Conservation (phyloP, 2,329 filamentous ascomycete species). For the Metarhizium humberi region DNA sequence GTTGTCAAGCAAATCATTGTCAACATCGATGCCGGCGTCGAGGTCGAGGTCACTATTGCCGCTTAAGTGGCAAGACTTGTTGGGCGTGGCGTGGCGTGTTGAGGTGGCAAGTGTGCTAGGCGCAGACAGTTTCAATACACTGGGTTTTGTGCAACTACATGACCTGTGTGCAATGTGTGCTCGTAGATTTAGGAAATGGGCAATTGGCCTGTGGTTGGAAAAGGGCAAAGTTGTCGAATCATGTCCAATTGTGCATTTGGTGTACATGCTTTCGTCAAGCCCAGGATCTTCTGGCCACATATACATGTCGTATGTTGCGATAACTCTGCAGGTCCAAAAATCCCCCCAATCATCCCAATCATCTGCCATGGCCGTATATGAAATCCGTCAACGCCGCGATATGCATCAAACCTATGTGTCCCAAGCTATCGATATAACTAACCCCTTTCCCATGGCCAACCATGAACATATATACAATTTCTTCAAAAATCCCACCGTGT, state of each 20-base stretch:
- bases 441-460: background rate
- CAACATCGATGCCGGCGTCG: slow-evolving; percentile 90
- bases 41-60: slow-evolving; percentile 89
- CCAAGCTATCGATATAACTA: background rate
- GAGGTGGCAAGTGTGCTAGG: background rate
- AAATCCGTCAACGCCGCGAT: slow-evolving; percentile 4
- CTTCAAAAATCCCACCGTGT: slow-evolving; percentile 61
- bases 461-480: background rate
- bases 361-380: background rate
- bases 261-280: too few relatives aligned
- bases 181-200: too few relatives aligned
- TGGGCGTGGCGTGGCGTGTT: background rate
- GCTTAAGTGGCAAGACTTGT: slow-evolving; percentile 43
- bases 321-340: too few relatives aligned
- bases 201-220: too few relatives aligned
- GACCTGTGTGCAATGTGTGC: background rate
- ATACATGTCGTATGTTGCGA: too few relatives aligned
- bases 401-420: background rate
- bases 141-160: background rate
- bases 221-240: too few relatives aligned
- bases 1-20: slow-evolving; percentile 94
- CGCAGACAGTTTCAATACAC: slow-evolving; percentile 6
- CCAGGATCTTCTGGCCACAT: too few relatives aligned
- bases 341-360: background rate
- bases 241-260: too few relatives aligned